Conservation (phyloP, 345 rosid genomes). For the Dovyalis caffra region DNA sequence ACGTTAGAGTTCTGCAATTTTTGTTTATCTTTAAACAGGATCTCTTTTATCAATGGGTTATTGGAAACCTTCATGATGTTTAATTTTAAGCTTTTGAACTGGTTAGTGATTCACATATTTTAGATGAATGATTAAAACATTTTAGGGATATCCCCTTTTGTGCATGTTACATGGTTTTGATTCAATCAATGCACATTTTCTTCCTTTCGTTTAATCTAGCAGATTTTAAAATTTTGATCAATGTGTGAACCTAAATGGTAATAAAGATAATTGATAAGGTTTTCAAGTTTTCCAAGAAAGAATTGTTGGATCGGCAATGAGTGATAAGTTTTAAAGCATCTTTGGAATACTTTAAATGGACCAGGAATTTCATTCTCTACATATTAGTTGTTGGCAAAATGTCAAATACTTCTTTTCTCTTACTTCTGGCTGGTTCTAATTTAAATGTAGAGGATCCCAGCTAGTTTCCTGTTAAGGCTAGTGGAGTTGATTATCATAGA, state of each 20-base stretch:
- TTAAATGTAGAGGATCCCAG: background rate
- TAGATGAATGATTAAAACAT: background rate
- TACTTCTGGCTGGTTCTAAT: background rate
- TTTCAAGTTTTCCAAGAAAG: background rate
- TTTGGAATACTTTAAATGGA: background rate
- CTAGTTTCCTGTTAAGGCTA: background rate
- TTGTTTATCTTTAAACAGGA: background rate
- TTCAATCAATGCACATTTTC: background rate
- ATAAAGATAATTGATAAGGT: background rate
- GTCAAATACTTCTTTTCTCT: background rate
- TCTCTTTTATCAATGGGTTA: background rate
- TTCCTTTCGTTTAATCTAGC: background rate
- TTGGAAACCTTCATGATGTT: background rate
- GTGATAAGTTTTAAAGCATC: no score
- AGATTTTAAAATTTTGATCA: background rate
- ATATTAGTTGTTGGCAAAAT: background rate
- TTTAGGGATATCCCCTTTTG: background rate
- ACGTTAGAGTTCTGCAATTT: background rate
- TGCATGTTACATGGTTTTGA: background rate
- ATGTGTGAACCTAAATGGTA: background rate
- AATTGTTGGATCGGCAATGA: background rate
- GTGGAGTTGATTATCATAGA: background rate
- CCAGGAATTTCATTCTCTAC: background rate
- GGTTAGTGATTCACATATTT: background rate
- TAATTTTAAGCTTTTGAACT: background rate